phyloP scores from a whole-genome alignment of 805 yeast species.

The Teunomyces funiuensis region DNA sequence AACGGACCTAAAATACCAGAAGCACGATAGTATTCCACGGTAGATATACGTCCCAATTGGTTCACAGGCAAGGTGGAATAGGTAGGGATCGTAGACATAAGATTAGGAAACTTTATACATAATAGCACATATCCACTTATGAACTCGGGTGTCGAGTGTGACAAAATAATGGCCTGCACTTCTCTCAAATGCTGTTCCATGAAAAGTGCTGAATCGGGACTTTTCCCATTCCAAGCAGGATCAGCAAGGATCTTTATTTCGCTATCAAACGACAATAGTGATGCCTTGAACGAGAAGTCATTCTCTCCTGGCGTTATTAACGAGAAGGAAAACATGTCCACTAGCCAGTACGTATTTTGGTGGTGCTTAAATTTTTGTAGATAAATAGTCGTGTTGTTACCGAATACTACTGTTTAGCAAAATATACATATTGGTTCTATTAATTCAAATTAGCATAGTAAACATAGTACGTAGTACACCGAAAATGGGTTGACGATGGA shows the following conservation, averaged over 20 bases:
- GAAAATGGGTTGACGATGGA: conserved; percentile 2
- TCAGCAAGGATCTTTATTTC: conserved; percentile 61
- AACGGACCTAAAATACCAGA: conserved; percentile 75
- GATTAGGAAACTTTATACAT: conserved; percentile 53
- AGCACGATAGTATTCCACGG: conserved; percentile 78
- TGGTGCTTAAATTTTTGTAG: background rate
- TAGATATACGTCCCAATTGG: conserved; percentile 80
- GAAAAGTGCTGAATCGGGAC: conserved; percentile 31
- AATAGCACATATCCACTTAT: conserved; percentile 77
- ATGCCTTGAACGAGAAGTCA: conserved; percentile 40
- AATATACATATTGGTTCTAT: background rate
- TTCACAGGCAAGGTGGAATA: conserved; percentile 90
- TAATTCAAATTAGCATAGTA: background rate
- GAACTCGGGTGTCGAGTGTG: conserved; percentile 81
- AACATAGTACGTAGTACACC: conserved; percentile 1
- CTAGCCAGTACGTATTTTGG: background rate
- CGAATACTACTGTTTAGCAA: background rate
- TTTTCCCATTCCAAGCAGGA: conserved; percentile 70
- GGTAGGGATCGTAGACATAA: conserved; percentile 64
- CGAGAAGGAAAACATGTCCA: conserved; percentile 37
- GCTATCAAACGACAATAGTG: conserved; percentile 56
- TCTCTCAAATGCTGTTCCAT: conserved; percentile 36
- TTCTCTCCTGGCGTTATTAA: conserved; percentile 29
- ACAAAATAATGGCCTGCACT: conserved; percentile 71
- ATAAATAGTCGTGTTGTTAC: background rate